Evolutionary conservation across 2,329 filamentous ascomycete species (phyloP).

Genomic region (Colletotrichum tropicale): DNA sequence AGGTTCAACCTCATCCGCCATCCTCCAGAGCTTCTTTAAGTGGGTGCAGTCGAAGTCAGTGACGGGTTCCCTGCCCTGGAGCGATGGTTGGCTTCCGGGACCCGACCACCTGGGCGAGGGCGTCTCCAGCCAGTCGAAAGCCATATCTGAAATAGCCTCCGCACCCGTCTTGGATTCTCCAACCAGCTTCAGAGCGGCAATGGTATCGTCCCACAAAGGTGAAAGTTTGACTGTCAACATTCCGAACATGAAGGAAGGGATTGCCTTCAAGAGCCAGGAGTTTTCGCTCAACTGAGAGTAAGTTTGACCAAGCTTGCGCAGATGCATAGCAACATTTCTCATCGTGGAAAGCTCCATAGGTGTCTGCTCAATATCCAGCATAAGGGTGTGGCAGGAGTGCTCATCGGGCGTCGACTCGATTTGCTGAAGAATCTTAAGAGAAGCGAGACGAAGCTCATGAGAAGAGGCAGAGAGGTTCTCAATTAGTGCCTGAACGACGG

Average conservation of each 20-base stretch:
- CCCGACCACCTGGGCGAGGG: constrained; percentile 60
- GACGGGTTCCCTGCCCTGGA: constrained; percentile 40
- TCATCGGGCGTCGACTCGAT: constrained; percentile 57
- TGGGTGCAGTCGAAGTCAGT: constrained; percentile 90
- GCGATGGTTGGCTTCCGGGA: constrained; percentile 33
- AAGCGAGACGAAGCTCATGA: constrained; percentile 74
- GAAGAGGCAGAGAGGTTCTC: constrained; percentile 78
- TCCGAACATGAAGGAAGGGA: constrained; percentile 87
- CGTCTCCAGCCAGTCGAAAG: constrained; percentile 77
- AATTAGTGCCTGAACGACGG: constrained; percentile 68
- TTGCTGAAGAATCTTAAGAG: constrained; percentile 72
- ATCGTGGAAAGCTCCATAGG: constrained; percentile 78
- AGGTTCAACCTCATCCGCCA: constrained; percentile 56
- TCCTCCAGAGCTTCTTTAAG: constrained; percentile 61
- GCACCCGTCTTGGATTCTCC: constrained; percentile 74
- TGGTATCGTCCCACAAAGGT: constrained; percentile 86
- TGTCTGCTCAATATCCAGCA: constrained; percentile 81
- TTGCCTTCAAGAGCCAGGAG: constrained; percentile 71
- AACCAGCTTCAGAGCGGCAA: constrained; percentile 76
- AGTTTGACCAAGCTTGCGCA: constrained; percentile 73
- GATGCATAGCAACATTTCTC: constrained; percentile 81
- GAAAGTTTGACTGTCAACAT: constrained; percentile 85
- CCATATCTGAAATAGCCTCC: constrained; percentile 70
- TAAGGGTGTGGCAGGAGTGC: constrained; percentile 60
- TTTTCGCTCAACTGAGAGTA: constrained; percentile 66